These are phyloP conservation scores for Blastobotrys terrestris DNA, from an alignment of 805 yeast genomes.

Conservation along the genomic window DNA sequence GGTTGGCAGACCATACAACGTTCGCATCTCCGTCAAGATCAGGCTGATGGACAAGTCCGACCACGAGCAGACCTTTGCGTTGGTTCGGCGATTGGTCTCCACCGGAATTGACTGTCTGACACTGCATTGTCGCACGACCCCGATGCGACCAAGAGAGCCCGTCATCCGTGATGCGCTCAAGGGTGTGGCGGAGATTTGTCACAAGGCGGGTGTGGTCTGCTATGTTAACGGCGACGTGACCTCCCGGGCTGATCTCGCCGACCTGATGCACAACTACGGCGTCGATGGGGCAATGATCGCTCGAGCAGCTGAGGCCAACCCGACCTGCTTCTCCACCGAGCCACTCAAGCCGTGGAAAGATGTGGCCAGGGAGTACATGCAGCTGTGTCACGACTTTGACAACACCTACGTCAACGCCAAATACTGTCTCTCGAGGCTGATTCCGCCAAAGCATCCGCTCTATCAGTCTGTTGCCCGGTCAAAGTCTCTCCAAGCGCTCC, in stretches of 20 bases:
- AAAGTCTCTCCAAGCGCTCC: constrained; percentile 36
- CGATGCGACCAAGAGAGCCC: constrained; percentile 74
- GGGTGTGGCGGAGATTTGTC: constrained; percentile 56
- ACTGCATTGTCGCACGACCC: constrained; percentile 83
- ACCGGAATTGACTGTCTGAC: constrained; percentile 88
- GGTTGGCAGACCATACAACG: constrained; percentile 69
- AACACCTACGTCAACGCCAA: constrained; percentile 72
- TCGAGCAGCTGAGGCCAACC: constrained; percentile 80
- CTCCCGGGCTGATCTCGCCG: constrained; percentile 46
- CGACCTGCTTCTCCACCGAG: constrained; percentile 54
- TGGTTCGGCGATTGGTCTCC: constrained; percentile 51
- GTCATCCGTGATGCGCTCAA: constrained; percentile 70
- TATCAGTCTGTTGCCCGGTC: constrained; percentile 52
- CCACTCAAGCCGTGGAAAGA: constrained; percentile 49
- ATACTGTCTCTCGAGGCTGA: constrained; percentile 68
- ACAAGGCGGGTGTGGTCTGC: constrained; percentile 57
- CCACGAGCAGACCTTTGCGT: constrained; percentile 46
- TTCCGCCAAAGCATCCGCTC: constrained; percentile 65
- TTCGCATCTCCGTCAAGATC: constrained; percentile 88
- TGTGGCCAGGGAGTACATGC: constrained; percentile 49
- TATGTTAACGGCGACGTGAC: constrained; percentile 76
- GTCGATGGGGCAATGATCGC: constrained; percentile 90
- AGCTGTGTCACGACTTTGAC: constrained; percentile 47
- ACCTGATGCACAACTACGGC: constrained; percentile 47
- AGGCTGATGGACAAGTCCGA: constrained; percentile 55